Conservation (phyloP, 192 early-diverging fungal species). For the Paraglomus occultum region DNA sequence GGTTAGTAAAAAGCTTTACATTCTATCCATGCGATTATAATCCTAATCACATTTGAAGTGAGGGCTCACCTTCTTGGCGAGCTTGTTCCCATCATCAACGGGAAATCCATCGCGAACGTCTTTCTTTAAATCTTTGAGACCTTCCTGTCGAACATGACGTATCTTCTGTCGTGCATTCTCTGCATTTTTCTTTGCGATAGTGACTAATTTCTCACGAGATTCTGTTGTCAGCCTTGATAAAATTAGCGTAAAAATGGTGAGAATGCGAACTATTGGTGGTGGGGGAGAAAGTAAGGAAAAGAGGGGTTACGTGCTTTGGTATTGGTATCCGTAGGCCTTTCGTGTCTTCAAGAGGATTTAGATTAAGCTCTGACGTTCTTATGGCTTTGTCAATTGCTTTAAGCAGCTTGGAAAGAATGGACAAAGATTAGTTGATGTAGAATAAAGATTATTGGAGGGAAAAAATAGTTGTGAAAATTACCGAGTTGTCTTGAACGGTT, state of each 20-base stretch:
- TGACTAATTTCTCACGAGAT: conserved; percentile 69
- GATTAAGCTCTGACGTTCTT: conserved; percentile 68
- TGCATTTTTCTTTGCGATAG: conserved; percentile 54
- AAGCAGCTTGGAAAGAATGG: conserved; percentile 39
- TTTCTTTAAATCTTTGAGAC: conserved; percentile 72
- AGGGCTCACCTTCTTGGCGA: conserved; percentile 56
- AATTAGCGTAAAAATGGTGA: conserved; percentile 15
- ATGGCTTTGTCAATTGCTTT: conserved; percentile 72
- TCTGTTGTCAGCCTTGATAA: conserved; percentile 64
- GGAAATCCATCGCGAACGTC: conserved; percentile 53
- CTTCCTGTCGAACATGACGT: conserved; percentile 66
- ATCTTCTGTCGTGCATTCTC: conserved; percentile 70
- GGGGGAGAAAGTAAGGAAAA: not conserved
- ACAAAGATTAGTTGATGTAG: conserved; percentile 4
- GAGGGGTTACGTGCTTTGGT: conserved; percentile 58
- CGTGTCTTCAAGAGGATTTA: conserved; percentile 76
- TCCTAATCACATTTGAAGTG: not conserved
- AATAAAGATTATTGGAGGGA: not conserved
- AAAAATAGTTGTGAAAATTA: conserved; percentile 32
- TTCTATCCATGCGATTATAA: not conserved
- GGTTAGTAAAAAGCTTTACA: not conserved
- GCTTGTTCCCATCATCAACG: conserved; percentile 51
- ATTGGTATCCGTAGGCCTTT: conserved; percentile 74
- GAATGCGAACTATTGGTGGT: not conserved
- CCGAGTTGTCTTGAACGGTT: conserved; percentile 69